Conservation (phyloP, 2,329 filamentous ascomycete genomes). For the Dothideomycetes sp. region DNA sequence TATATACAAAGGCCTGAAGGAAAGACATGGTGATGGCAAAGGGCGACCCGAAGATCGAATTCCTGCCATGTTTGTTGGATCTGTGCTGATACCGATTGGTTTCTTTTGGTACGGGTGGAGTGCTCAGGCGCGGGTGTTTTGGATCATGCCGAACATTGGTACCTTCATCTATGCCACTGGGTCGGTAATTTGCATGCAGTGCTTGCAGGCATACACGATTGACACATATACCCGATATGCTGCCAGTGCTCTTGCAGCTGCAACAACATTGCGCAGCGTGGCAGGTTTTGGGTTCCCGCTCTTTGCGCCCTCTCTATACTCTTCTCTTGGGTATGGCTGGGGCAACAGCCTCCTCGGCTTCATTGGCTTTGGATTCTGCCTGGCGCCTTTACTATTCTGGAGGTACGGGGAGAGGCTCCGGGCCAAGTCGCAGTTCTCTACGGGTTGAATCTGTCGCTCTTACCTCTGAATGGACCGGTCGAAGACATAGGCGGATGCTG, state of each 20-base stretch:
- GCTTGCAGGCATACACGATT: conserved; percentile 28
- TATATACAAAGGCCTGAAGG: too few species aligned
- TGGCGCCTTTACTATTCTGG: conserved; percentile 42
- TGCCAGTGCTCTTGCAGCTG: not conserved
- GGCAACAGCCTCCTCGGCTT: conserved; percentile 41
- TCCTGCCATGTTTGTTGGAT: conserved; percentile 13
- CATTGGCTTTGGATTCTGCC: not conserved
- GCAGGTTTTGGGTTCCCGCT: conserved; percentile 40
- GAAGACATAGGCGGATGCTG: too few species aligned
- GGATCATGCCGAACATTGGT: conserved; percentile 22
- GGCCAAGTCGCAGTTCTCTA: too few species aligned
- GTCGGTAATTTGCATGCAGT: conserved; percentile 7
- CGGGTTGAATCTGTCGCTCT: too few species aligned
- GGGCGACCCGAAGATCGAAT: conserved; percentile 13
- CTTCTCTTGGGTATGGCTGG: conserved; percentile 35
- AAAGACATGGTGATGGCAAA: too few species aligned
- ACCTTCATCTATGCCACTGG: conserved; percentile 12
- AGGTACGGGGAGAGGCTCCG: conserved; percentile 39
- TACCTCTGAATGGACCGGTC: too few species aligned
- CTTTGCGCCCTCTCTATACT: conserved; percentile 43
- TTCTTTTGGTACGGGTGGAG: conserved; percentile 36
- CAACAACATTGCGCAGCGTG: not conserved
- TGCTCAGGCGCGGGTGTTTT: conserved; percentile 25
- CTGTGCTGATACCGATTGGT: conserved; percentile 16
- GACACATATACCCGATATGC: conserved; percentile 19